Evolutionary conservation across 257 asterid species (phyloP), one percentile per base, ranked within the genome.

Genomic region (Penstemon newberryi): DNA sequence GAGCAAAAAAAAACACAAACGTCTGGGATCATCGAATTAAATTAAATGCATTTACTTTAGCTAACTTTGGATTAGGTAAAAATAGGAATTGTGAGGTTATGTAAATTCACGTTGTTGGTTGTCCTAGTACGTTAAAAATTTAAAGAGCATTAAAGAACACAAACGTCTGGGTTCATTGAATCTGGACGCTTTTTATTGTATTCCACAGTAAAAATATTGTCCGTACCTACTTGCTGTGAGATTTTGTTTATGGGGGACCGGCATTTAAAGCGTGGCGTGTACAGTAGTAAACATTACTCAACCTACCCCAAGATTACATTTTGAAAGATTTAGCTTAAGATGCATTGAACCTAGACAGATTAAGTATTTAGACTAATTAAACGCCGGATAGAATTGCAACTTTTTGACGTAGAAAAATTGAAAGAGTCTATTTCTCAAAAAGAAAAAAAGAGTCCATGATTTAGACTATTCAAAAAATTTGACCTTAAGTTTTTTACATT

Each of bases 341-440:
- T 61, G 7, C 70, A 65, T 49, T 65, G 70, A 65, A 65, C n/a
- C 8, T 37, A 44, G 70, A 65, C 70, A 37, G 3, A 47, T n/a
- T 11, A 37, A 4, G 40, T 47, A 49, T 5, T 64, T 64, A 7
- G n/a, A 33, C 33, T 63, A 47, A 64, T 64, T 63, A 63, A 63
- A 57, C 8, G 19, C 65, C 40, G 33, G 2, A 25, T 25, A 25
- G 33, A 25, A 25, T 1, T 25, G 33, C 33, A 1, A 25, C 33
- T 25, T 25, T 15, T 25, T 25, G 33, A 25, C 33, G 33, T 25
- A 25, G 18, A 15, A 15, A 25, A 25, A 25, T 25, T 25, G 33
- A 25, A 25, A 25, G 33, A 25, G 33, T 25, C 33, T 25, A 25
- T 25, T 25, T 25, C 33, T 25, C 33, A 25, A 25, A 25, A 25